Evolutionary conservation across 257 asterid genomes (phyloP), one percentile per base, ranked within the genome.

Genomic region (Nicotiana tomentosiformis): DNA sequence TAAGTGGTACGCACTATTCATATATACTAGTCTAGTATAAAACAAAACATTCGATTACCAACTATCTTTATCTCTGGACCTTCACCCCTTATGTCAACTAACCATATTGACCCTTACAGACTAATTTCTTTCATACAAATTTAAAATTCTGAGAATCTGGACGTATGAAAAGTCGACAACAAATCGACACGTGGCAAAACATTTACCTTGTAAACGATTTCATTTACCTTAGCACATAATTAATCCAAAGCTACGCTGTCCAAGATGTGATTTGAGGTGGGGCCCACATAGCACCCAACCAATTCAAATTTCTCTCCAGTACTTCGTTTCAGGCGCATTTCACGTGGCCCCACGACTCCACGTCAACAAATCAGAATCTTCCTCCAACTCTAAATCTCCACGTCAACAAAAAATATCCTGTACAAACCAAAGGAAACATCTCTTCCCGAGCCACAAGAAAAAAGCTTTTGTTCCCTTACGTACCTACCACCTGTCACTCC

Each of bases 371-470:
- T 74, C 18, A 89, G 83, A 87, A 86, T 89, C 87, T 82, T 74
- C 29, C 4, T 77, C 6, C 46, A n/a, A 55, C 53, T 15, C 16
- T 14, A 30, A 10, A 77, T 77, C 32, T 3, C 88, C 93, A 88
- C 86, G 84, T 88, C 90, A 86, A 18, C 83, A 49, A 66, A 87
- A 88, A 89, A 86, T 83, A 87, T 86, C 78, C 23, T 84, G 90
- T 84, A 70, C 86, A 77, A 80, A 61, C 81, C 76, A 46, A 81
- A 85, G 86, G 89, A 49, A 84, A 86, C 90, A 82, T 16, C 66
- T 39, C 69, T 14, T 79, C 76, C 82, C 62, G 70, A 78, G 4
- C 82, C 82, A 33, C 69, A 78, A 23, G 8, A 29, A 0, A 51
- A 30, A 20, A 65, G 26, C 12, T 65, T 17, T 43, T 58, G 80